Evolutionary conservation across 1,284 basidiomycete species (phyloP).

Genomic region (Pseudozyma thailandica): DNA sequence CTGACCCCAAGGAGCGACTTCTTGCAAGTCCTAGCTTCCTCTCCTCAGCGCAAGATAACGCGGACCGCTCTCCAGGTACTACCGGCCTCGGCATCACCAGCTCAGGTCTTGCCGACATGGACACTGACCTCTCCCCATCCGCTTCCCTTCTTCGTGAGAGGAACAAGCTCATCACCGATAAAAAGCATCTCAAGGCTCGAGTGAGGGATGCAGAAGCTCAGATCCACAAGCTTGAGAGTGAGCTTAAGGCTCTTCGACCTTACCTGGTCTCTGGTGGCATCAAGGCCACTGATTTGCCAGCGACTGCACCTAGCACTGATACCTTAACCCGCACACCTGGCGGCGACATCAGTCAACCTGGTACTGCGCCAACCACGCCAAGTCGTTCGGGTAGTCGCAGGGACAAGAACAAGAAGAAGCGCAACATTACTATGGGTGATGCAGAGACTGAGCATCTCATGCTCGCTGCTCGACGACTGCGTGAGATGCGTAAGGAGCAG

Average conservation of each 20-base stretch:
- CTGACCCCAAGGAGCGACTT: conserved; percentile 17
- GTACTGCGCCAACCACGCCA: conserved; percentile 44
- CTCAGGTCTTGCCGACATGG: conserved; percentile 28
- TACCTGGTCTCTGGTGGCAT: conserved; percentile 56
- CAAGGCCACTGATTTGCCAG: conserved; percentile 26
- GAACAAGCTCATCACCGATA: conserved; percentile 65
- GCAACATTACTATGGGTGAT: conserved; percentile 68
- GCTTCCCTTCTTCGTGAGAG: conserved; percentile 58
- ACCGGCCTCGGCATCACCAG: conserved; percentile 43
- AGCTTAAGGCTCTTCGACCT: conserved; percentile 60
- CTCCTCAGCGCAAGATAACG: conserved; percentile 17
- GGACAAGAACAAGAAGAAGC: conserved; percentile 47
- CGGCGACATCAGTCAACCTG: conserved; percentile 22
- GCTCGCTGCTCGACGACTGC: conserved; percentile 66
- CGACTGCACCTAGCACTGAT: conserved; percentile 10
- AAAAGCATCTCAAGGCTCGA: conserved; percentile 61
- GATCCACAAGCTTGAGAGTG: conserved; percentile 60
- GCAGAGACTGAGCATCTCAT: conserved; percentile 70
- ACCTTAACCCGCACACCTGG: conserved; percentile 11
- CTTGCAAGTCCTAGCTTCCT: conserved; percentile 38
- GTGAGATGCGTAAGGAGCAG: conserved; percentile 53
- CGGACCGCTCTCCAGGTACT: conserved; percentile 12
- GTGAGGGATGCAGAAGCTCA: conserved; percentile 65
- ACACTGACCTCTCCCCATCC: conserved; percentile 41
- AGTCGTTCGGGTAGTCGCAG: conserved; percentile 46